Base-by-base conservation (phyloP, 2,329 filamentous ascomycete genomes). In the Teratosphaeria gauchensis region DNA sequence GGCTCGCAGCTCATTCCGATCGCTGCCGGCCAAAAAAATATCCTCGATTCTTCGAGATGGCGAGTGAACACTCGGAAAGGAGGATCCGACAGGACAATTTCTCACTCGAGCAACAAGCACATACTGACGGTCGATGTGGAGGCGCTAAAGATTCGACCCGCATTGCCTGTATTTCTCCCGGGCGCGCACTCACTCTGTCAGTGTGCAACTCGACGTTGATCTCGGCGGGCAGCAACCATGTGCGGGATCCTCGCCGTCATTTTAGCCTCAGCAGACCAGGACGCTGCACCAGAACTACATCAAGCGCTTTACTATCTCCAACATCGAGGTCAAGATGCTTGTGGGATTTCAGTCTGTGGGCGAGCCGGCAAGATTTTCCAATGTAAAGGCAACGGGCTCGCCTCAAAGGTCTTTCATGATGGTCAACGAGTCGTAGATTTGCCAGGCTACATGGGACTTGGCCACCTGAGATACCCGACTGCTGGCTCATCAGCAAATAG, bases 361-460 rank as follows among this genome's bases (percentile, higher is more conserved):
- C 81, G 78, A 14, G 89, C 89, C 38, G 91, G 92, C 62, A 82
- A 90, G 24, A 87, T 96, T 65, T 92, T 87, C 72, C 90, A 95
- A 72, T 88, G 88, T 78, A 96, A 96, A 77, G 90, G 90, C n/a
- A 90, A 91, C 70, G 92, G 91, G 58, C 87, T 96, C 82, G 91
- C 88, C 48, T 83, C 86, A 59, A 89, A 86, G 71, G 90, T 95
- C 66, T 95, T 96, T 75, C 80, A 86, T 56, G 88, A 95, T 63
- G 91, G 90, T 64, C 81, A 84, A 60, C 83, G 88, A 62, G 80
- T 92, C 48, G 77, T 82, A 54, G 85, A 91, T 68, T 81, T 94
- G 56, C 88, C 90, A 12, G 91, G 91, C 35, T 92, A 84, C 74
- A 92, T 94, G 88, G 90, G 90, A 62, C 81, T 96, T 61, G 88